phyloP scores from a whole-genome alignment of 2,329 filamentous ascomycete genomes.

The Beauveria caledonica region DNA sequence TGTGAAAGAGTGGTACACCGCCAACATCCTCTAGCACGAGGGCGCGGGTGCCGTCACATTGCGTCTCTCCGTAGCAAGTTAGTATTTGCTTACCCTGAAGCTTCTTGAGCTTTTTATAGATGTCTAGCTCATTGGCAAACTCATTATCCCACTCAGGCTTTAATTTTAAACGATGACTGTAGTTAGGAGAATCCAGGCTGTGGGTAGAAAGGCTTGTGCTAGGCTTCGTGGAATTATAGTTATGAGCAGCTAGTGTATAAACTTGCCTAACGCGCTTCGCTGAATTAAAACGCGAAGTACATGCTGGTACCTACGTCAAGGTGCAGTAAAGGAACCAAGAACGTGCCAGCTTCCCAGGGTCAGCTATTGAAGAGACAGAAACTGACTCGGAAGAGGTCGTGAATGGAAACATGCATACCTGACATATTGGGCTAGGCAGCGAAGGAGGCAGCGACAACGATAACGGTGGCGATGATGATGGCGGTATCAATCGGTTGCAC shows the following conservation, averaged over 20 bases:
- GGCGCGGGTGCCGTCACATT: conserved; percentile 11
- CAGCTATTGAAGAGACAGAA: not conserved
- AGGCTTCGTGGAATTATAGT: not conserved
- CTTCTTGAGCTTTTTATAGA: conserved; percentile 10
- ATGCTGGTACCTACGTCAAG: not conserved
- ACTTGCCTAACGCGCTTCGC: not conserved
- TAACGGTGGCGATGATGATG: no score
- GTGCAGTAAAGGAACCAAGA: not conserved
- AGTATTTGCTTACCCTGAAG: conserved; percentile 14
- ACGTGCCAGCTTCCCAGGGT: not conserved
- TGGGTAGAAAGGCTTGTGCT: not conserved
- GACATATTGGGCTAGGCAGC: no score
- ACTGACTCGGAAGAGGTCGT: no score
- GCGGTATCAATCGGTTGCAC: no score
- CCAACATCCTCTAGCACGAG: conserved; percentile 13
- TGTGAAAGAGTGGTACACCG: conserved; percentile 7
- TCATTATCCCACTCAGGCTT: conserved; percentile 15
- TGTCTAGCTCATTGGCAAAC: conserved; percentile 15
- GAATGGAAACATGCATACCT: no score
- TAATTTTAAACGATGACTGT: conserved; percentile 14
- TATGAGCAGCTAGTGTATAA: not conserved
- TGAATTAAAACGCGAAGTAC: not conserved
- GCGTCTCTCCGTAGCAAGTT: conserved; percentile 12
- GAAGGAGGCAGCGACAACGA: no score
- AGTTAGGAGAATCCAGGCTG: conserved; percentile 8